Conservation (phyloP, 331 rosid species). For the Malus hybrid region DNA sequence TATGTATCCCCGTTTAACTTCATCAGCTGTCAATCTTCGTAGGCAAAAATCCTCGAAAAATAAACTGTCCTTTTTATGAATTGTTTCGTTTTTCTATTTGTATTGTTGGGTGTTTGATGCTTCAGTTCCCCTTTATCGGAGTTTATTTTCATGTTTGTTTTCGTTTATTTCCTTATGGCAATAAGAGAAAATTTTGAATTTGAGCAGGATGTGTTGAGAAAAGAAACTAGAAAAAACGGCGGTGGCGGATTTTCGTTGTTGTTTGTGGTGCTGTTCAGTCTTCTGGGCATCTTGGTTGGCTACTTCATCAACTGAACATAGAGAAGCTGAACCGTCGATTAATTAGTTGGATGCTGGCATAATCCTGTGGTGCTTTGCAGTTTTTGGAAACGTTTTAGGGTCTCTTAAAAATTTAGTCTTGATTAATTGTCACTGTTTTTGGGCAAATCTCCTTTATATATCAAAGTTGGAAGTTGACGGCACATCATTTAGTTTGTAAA, state of each 20-base stretch:
- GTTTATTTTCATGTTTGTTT: not conserved
- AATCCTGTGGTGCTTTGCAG: not conserved
- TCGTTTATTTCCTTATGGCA: not conserved
- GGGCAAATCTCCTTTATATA: not conserved
- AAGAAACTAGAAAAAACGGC: slow-evolving; percentile 13
- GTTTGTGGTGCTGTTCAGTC: slow-evolving; percentile 25
- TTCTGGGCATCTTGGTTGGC: slow-evolving; percentile 33
- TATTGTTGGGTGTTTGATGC: not conserved
- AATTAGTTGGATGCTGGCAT: slow-evolving; percentile 1
- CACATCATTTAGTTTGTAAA: no score
- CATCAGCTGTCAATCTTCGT: not conserved
- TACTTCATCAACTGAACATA: slow-evolving; percentile 23
- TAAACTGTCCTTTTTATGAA: not conserved
- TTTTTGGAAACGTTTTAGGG: not conserved
- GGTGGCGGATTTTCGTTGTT: slow-evolving; percentile 26
- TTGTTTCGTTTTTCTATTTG: not conserved
- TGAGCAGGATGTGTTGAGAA: slow-evolving; percentile 28
- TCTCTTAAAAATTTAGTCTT: not conserved
- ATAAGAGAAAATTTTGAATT: not conserved
- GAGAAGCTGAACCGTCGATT: not conserved
- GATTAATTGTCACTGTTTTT: not conserved
- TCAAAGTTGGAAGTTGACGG: not conserved
- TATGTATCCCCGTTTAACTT: not conserved
- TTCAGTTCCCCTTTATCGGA: not conserved
- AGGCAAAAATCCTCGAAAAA: not conserved